A percentile compares a stretch with the other conserved stretches of the same genome.
phyloP scores from a whole-genome alignment of 345 rosid species.

The Arabidopsis arenosa region DNA sequence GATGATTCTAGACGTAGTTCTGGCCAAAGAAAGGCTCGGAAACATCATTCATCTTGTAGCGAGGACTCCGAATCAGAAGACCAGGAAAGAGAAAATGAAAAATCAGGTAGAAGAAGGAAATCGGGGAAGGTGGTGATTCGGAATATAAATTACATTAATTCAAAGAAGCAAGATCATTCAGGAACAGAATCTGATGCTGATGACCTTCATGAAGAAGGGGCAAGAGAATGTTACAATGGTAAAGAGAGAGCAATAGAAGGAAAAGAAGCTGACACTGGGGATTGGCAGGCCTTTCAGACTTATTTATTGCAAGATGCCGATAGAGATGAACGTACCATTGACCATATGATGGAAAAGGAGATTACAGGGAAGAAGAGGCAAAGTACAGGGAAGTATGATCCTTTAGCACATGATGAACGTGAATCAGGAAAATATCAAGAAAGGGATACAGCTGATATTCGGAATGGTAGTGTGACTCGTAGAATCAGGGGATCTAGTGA shows the following conservation, averaged over 20 bases:
- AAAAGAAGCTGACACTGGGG: constrained; percentile 65
- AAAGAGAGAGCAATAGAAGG: constrained; percentile 49
- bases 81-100: constrained; percentile 55
- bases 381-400: constrained; percentile 60
- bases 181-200: constrained; percentile 62
- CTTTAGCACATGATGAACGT: constrained; percentile 56
- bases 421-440: constrained; percentile 53
- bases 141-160: constrained; percentile 80
- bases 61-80: constrained; percentile 58
- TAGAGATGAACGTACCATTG: constrained; percentile 59
- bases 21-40: constrained; percentile 60
- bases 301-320: constrained; percentile 76
- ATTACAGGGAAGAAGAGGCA: constrained; percentile 56
- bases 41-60: constrained; percentile 72
- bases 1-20: constrained; percentile 63
- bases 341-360: constrained; percentile 67
- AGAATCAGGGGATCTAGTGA: constrained; percentile 58
- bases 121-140: constrained; percentile 82
- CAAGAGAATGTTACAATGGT: constrained; percentile 47
- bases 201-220: constrained; percentile 54
- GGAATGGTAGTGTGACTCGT: constrained; percentile 55
- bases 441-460: constrained; percentile 52
- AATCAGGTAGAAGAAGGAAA: constrained; percentile 66
- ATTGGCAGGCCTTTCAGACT: constrained; percentile 94
- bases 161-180: constrained; percentile 66